Conservation (phyloP, 129 eudicot species). For the carrot (Daucus carota) region DNA sequence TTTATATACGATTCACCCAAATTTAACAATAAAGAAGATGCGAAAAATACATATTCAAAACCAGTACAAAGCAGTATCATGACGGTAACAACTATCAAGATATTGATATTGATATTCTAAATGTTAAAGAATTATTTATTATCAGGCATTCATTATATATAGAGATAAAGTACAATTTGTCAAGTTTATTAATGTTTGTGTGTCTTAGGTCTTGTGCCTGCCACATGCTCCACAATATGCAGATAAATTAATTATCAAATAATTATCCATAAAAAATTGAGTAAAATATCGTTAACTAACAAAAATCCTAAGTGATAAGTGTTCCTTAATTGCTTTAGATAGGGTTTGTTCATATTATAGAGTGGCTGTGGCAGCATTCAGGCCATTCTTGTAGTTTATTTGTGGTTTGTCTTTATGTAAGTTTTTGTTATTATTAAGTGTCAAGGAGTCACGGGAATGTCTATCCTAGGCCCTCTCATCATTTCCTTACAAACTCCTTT, state of each 20-base stretch:
- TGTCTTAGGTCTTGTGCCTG: constrained; percentile 1
- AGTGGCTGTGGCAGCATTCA: constrained; percentile 1
- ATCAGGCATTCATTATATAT: too few relatives aligned
- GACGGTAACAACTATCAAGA: too few relatives aligned
- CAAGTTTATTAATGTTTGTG: not conserved
- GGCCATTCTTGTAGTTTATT: constrained; percentile 11
- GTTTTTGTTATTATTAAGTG: constrained; percentile 32
- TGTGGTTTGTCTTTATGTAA: constrained; percentile 45
- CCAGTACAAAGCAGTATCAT: too few relatives aligned
- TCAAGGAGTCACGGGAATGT: constrained; percentile 55
- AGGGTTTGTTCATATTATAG: constrained; percentile 5
- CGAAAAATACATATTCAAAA: too few relatives aligned
- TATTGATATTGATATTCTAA: too few relatives aligned
- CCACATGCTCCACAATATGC: not conserved
- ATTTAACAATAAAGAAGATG: too few relatives aligned
- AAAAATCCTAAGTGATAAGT: not conserved
- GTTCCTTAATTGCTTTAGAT: not conserved
- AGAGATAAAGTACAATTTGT: not conserved
- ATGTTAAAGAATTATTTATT: too few relatives aligned
- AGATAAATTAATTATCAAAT: too few relatives aligned
- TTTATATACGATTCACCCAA: too few relatives aligned
- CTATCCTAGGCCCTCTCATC: constrained; percentile 1
- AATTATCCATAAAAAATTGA: too few relatives aligned
- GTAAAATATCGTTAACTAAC: too few relatives aligned
- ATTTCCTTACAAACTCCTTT: constrained; percentile 12